Percentiles rank a stretch among this genome's conserved stretches.
phyloP scores from a whole-genome alignment of 73 alveolate genomes.

The Paramecium pentaurelia region DNA sequence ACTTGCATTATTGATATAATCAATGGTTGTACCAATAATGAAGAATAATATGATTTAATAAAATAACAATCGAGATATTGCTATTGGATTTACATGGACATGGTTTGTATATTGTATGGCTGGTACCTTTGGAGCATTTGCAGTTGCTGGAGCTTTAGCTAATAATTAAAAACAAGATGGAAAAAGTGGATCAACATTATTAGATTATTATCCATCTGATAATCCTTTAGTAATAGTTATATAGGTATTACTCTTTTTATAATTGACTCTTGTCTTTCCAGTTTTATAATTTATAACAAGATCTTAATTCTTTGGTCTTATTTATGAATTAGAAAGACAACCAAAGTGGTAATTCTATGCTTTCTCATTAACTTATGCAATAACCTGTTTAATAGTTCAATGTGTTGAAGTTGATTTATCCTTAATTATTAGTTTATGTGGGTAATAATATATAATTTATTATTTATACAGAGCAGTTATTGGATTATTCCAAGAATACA shows the following conservation, averaged over 20 bases:
- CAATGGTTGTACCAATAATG: not conserved
- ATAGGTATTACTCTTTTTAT: not conserved
- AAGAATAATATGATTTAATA: not conserved
- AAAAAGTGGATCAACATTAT: not conserved
- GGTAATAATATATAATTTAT: not conserved
- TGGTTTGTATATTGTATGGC: constrained; percentile 9
- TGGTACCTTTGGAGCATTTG: not conserved
- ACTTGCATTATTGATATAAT: not conserved
- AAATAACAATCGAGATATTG: not conserved
- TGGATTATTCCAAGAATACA: not conserved
- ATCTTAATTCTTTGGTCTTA: not conserved
- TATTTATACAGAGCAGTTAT: not conserved
- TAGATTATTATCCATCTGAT: not conserved
- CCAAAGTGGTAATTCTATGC: not conserved
- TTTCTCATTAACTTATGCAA: not conserved
- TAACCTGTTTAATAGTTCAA: not conserved
- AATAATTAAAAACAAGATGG: not conserved
- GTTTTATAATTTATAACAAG: not conserved
- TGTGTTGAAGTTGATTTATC: not conserved
- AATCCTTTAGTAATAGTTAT: not conserved
- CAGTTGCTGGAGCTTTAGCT: not conserved
- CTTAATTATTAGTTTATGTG: not conserved
- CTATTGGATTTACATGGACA: not conserved
- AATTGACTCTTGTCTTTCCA: not conserved
- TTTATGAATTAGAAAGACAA: not conserved